A percentile compares a stretch with the other conserved stretches of the same genome.
phyloP scores from a whole-genome alignment of 495 filamentous ascomycete genomes.

The Parathielavia appendiculata region DNA sequence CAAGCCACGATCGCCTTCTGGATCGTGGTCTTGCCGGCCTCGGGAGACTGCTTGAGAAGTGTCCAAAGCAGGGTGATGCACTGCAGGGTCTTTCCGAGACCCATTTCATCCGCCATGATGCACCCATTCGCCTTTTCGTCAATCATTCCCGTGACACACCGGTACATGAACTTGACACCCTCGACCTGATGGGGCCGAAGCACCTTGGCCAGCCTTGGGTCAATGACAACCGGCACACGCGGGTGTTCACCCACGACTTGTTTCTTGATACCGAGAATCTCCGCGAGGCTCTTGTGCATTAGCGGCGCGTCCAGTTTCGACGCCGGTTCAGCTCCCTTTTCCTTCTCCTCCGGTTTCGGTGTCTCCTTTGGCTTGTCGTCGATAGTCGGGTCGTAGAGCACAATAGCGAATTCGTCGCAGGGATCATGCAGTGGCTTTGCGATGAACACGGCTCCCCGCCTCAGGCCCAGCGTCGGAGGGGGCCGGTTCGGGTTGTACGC shows the following conservation, averaged over 20 bases:
- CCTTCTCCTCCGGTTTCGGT: constrained; percentile 48
- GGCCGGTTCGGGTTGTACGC: constrained; percentile 72
- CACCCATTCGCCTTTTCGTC: constrained; percentile 93
- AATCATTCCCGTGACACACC: constrained; percentile 86
- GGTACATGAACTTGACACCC: constrained; percentile 97
- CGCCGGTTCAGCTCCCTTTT: constrained; percentile 41
- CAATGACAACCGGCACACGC: constrained; percentile 93
- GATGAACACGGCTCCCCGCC: constrained; percentile 77
- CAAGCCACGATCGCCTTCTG: constrained; percentile 99
- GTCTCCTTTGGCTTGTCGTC: constrained; percentile 68
- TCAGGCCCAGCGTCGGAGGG: constrained; percentile 79
- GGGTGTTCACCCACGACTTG: constrained; percentile 73
- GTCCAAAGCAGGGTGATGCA: constrained; percentile 83
- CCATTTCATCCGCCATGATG: constrained; percentile 99
- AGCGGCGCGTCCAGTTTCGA: constrained; percentile 70
- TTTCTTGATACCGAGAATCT: constrained; percentile 94
- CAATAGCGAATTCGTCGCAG: constrained; percentile 92
- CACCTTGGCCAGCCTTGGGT: constrained; percentile 85
- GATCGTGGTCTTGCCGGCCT: constrained; percentile 87
- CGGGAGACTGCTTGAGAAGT: constrained; percentile 87
- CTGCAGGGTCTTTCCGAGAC: constrained; percentile 84
- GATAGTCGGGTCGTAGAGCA: constrained; percentile 90
- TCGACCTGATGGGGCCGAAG: constrained; percentile 96
- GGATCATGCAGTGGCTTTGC: constrained; percentile 93
- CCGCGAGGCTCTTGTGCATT: constrained; percentile 88